Evolutionary conservation across 352 stramenopile species (phyloP), one percentile per base, ranked within the genome.

Genomic region (Phytophthora brassicae): DNA sequence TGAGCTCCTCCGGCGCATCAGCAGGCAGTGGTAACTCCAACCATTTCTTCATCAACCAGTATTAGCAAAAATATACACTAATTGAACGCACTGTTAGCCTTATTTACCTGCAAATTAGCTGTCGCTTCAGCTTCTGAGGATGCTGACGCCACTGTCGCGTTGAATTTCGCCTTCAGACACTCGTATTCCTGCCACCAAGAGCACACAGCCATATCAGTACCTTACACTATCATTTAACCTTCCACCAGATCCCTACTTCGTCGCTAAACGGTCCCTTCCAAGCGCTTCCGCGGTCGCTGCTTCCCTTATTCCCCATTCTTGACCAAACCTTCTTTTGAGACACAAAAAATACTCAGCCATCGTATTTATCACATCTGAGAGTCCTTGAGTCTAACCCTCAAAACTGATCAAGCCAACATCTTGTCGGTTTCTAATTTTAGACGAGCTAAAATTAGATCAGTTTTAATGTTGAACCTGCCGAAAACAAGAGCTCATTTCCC

Each of bases 191-290:
- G 49, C 7, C 6, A 23, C 41, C 6, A 39, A 31, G 17, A 65
- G 6, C 8, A 12, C 1, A 64, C 9, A 23, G 13, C 1, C 28
- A 1, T 19, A 42, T 56, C 42, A 52, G 20, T 22, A 3, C 8
- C 29, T n/a, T 19, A 2, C 11, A 14, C 2, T 22, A 19, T n/a
- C 14, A 48, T 12, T 36, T 6, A 23, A 29, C 24, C 49, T 19
- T n/a, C n/a, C 9, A 33, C n/a, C 16, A 11, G 19, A 20, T 12
- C 22, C 51, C 8, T 23, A 90, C 85, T 46, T 85, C 64, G 52
- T 94, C 85, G 54, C 85, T 92, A 56, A 94, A 94, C 1, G 85
- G 85, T 1, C 85, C 85, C 68, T 91, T 92, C 83, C 83, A 89
- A 49, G 81, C 81, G 48, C 23, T 31, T 41, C 24, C 12, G 14